Evolutionary conservation across 2,329 filamentous ascomycete species (phyloP).

Genomic region (Colletotrichum sp.): DNA sequence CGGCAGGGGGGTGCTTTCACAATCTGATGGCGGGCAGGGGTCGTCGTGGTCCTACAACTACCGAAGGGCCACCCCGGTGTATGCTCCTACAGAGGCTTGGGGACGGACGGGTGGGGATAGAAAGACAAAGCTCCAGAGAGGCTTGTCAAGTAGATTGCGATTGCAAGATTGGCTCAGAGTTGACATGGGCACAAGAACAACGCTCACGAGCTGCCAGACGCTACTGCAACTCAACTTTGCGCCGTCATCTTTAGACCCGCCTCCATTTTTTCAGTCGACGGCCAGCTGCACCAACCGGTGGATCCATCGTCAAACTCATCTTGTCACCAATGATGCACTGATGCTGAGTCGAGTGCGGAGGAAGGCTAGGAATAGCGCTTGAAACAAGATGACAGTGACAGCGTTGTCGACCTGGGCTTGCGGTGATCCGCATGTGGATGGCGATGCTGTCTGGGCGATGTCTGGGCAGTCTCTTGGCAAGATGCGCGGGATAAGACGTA

Average conservation of each 20-base stretch:
- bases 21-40: slow-evolving; percentile 10
- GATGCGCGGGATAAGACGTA: slow-evolving; percentile 23
- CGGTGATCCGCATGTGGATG: slow-evolving; percentile 19
- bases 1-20: slow-evolving; percentile 5
- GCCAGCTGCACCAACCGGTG: neutral
- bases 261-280: neutral
- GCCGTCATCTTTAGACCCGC: neutral
- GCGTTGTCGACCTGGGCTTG: slow-evolving; percentile 17
- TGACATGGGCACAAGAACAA: neutral
- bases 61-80: slow-evolving; percentile 16
- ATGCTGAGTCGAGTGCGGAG: slow-evolving; percentile 13
- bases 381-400: slow-evolving; percentile 23
- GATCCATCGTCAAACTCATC: slow-evolving; percentile 16
- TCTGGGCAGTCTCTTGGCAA: slow-evolving; percentile 24
- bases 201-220: slow-evolving; percentile 1
- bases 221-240: slow-evolving; percentile 2
- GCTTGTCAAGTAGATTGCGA: slow-evolving; percentile 10
- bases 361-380: slow-evolving; percentile 23
- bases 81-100: neutral
- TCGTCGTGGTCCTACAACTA: neutral
- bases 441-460: slow-evolving; percentile 19
- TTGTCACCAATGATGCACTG: slow-evolving; percentile 19
- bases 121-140: neutral
- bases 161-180: slow-evolving; percentile 2
- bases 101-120: neutral